These are phyloP conservation scores for Xanthoconium purpureum DNA, from an alignment of 768 basidiomycete species.

Conservation along the genomic window DNA sequence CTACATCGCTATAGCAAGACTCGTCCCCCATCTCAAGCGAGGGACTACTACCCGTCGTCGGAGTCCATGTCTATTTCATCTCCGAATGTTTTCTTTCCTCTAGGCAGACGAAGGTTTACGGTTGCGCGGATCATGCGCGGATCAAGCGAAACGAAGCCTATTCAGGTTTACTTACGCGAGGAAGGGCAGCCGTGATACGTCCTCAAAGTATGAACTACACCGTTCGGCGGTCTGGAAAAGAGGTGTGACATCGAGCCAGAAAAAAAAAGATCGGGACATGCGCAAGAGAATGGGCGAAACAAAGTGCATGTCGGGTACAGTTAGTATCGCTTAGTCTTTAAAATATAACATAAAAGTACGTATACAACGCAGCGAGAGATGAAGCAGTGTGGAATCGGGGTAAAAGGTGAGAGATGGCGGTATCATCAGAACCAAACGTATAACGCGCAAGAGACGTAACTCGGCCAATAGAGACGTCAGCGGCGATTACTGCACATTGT, in stretches of 20 bases:
- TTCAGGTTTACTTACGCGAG: conserved; percentile 12
- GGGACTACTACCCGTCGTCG: conserved; percentile 3
- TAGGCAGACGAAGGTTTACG: conserved; percentile 16
- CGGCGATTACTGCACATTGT: conserved; percentile 5
- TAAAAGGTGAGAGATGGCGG: conserved; percentile 4
- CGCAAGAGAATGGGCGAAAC: conserved; percentile 4
- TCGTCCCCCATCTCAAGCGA: no score
- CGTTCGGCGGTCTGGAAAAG: conserved; percentile 5
- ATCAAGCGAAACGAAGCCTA: conserved; percentile 15
- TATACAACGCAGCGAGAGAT: conserved; percentile 24
- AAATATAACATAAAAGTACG: conserved; percentile 32
- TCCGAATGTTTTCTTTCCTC: conserved; percentile 21
- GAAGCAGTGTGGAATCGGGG: conserved; percentile 11
- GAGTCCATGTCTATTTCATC: conserved; percentile 27
- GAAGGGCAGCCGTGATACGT: not conserved
- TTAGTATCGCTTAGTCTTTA: conserved; percentile 27
- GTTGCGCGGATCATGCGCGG: conserved; percentile 28
- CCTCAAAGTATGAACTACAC: conserved; percentile 9
- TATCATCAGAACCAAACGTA: conserved; percentile 7
- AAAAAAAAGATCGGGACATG: conserved; percentile 5
- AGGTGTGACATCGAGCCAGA: conserved; percentile 1
- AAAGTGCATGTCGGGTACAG: conserved; percentile 15
- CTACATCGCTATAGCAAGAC: no score
- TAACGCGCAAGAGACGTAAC: not conserved
- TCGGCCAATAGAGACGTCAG: not conserved